Conservation (phyloP, 495 filamentous ascomycete genomes). For the Neurospora sp. region DNA sequence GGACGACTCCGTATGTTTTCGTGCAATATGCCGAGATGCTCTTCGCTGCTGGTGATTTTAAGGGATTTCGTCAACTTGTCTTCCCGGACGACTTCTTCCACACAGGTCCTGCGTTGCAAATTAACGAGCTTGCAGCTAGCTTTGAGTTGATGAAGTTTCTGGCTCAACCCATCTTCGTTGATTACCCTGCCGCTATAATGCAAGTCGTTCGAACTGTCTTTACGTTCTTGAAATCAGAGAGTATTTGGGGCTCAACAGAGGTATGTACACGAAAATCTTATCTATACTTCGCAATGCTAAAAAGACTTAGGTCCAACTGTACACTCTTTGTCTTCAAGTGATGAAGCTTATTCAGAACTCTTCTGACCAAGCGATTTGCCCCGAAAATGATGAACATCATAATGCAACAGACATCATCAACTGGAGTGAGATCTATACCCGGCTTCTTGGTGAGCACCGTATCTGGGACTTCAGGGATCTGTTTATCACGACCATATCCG, state of each 20-base stretch:
- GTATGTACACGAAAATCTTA: background rate
- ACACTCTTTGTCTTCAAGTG: conserved; percentile 3
- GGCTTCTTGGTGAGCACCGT: conserved; percentile 2
- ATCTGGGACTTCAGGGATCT: conserved; percentile 18
- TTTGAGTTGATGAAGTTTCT: conserved; percentile 6
- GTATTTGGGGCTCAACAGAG: conserved; percentile 9
- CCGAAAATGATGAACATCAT: background rate
- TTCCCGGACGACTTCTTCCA: background rate
- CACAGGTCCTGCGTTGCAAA: background rate
- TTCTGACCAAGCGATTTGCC: background rate
- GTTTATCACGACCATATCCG: conserved; percentile 1
- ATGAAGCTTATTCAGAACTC: background rate
- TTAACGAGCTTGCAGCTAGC: conserved; percentile 3
- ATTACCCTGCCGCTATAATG: background rate
- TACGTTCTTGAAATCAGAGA: background rate
- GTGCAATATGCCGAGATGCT: conserved; percentile 15
- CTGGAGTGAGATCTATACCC: conserved; percentile 8
- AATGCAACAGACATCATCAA: background rate
- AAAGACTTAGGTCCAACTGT: conserved; percentile 1
- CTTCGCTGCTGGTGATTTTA: conserved; percentile 10
- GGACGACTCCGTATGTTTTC: conserved; percentile 6
- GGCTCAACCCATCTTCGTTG: background rate
- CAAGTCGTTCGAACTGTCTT: background rate
- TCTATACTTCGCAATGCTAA: background rate
- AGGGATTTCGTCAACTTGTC: background rate